Base-by-base conservation (phyloP, 2,329 filamentous ascomycete genomes). In the Thermomyces lanuginosus region DNA sequence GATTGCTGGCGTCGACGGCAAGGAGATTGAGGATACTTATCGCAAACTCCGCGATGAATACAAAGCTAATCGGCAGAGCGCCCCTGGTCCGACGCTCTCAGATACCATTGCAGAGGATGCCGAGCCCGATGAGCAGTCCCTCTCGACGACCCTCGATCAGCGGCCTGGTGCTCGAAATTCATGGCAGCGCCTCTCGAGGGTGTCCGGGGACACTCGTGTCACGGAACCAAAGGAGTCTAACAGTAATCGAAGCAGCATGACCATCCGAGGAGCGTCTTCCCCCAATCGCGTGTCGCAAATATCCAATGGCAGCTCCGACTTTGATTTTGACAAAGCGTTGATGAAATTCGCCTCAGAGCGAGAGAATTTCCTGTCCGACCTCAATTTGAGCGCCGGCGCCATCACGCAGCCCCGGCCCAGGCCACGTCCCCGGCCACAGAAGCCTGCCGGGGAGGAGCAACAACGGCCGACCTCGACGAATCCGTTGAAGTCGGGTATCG, bases 261-360 rank as follows among this genome's bases (percentile, higher is more conserved):
- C 71, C 10, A 71, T 76, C 43, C 67, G 64, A 39, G 46, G 46
- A 20, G 34, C 40, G 5, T 41, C 43, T 9, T 46, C 49, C 3
- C 35, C 48, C 11, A 51, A 49, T 12, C 44, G 41, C n/a, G 46
- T 48, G 5, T 46, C 50, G 4, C 28, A 31, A 19, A 11, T 18
- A 4, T 43, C 52, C 14, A 52, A 71, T 16, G 69, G 57, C 31
- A n/a, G n/a, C n/a, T n/a, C n/a, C n/a, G 82, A 92, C 46, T 82
- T 80, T 44, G 89, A 95, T 51, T 98, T 98, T 44, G 89, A 95
- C 48, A 75, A 79, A 45, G 86, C 89, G 14, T 64, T 98, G 39
- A 61, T 83, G 44, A 95, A 93, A 56, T 98, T 98, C 51, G 83
- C 89, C 23, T 77, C 76, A n/a, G 86, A 95, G 58, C 68, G 89